Conservation (phyloP, 140 eudicot genomes). For the Erigeron philadelphicus region DNA sequence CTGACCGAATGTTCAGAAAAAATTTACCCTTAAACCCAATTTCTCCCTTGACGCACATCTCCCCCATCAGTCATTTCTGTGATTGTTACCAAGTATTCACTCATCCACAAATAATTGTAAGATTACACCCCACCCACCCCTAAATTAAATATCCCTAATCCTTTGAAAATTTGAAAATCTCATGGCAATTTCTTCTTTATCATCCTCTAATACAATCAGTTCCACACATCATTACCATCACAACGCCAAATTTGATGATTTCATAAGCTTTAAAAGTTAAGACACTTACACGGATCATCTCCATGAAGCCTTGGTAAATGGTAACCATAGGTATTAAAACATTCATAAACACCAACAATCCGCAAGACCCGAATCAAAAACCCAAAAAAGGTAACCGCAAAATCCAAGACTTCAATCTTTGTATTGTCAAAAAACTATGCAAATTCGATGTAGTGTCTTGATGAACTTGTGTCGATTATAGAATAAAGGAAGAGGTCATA, state of each 20-base stretch:
- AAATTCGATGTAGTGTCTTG: conserved; percentile 16
- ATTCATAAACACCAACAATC: neutral
- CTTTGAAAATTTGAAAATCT: no score
- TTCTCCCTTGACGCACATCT: no score
- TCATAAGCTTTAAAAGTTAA: conserved; percentile 23
- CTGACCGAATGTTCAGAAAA: no score
- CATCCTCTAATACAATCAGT: no score
- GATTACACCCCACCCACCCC: no score
- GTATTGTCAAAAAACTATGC: conserved; percentile 27
- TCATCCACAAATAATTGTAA: no score
- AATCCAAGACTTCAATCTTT: conserved; percentile 26
- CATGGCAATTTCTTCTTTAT: no score
- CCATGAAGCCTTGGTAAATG: conserved; percentile 22
- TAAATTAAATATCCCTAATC: no score
- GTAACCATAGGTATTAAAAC: conserved; percentile 22
- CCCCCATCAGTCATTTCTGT: no score
- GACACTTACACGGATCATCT: conserved; percentile 35
- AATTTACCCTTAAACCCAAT: no score
- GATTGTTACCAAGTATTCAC: no score
- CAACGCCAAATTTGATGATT: neutral
- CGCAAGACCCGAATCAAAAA: neutral
- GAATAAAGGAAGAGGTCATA: conserved; percentile 11
- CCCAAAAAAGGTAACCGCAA: conserved; percentile 18
- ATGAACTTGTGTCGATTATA: conserved; percentile 27
- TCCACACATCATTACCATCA: no score